phyloP scores from a whole-genome alignment of 805 yeast genomes.

The Cyberlindnera mississippiensis region DNA sequence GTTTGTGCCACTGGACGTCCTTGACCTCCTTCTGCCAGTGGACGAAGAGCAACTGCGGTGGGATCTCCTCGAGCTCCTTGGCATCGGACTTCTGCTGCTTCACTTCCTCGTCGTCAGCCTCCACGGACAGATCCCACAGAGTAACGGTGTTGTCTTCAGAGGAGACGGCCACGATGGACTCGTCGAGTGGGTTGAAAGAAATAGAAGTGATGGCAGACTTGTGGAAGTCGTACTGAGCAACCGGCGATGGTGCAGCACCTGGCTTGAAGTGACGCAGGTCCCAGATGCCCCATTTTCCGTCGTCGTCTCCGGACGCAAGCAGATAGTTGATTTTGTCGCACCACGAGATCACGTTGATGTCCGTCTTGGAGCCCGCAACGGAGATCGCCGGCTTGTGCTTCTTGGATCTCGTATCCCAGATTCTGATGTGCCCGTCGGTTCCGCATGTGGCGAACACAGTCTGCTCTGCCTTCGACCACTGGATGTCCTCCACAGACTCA shows the following conservation, averaged over 20 bases:
- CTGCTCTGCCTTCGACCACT: constrained; percentile 89
- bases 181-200: constrained; percentile 92
- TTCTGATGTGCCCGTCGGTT: constrained; percentile 83
- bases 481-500: constrained; percentile 90
- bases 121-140: constrained; percentile 96
- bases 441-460: constrained; percentile 97
- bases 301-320: constrained; percentile 95
- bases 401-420: constrained; percentile 96
- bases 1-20: constrained; percentile 97
- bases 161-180: constrained; percentile 91
- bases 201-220: constrained; percentile 90
- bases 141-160: constrained; percentile 97
- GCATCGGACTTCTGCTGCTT: constrained; percentile 76
- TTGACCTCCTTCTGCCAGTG: constrained; percentile 98
- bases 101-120: constrained; percentile 97
- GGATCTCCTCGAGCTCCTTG: constrained; percentile 80
- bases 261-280: constrained; percentile 83
- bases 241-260: constrained; percentile 57
- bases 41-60: constrained; percentile 92
- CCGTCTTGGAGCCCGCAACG: constrained; percentile 73
- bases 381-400: constrained; percentile 88
- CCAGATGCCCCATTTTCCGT: constrained; percentile 98
- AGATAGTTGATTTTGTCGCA: constrained; percentile 80
- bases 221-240: constrained; percentile 94
- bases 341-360: constrained; percentile 96